Base-by-base conservation (phyloP, 176 grass and related monocot species). In the Eremochloa ophiuroides region DNA sequence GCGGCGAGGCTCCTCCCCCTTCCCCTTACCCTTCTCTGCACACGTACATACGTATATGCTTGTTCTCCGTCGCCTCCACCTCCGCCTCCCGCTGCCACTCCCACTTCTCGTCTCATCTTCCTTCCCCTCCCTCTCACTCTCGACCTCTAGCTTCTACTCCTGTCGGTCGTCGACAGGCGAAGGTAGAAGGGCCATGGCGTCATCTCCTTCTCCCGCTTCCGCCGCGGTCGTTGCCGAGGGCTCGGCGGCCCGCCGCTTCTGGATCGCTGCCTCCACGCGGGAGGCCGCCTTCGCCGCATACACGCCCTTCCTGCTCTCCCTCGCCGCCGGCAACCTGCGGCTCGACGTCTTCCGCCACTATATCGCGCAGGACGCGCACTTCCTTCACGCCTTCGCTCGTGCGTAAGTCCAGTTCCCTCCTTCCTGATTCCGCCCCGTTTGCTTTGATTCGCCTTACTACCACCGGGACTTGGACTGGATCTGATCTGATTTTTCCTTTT, bases 231-330 rank as follows among this genome's bases (percentile, higher is more conserved):
- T 81, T 43, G 82, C 91, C 38, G 93, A 95, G 75, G 93, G 90
- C 42, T 93, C 93, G 6, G 85, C 93, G 31, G 85, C 85, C 22
- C 88, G 87, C 73, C 90, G 93, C 59, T 95, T 95, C 80, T 95
- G 93, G 93, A 95, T 90, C 83, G 77, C 89, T 33, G 81, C 89
- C 18, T 89, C 79, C 66, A 76, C 73, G 62, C 82, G 86, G 75
- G 92, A 98, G 92, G 93, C 88, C 2, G 85, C 89, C 75, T 95
- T 95, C 80, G 93, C 90, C 41, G 46, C 51, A 48, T 89, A 95
- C 80, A 91, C 92, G 26, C 93, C 96, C 40, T 95, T 98, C 85
- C 22, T 98, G 60, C 74, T 98, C 78, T 88, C 89, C 78, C 87
- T 98, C 60, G 90, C 93, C 58, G 85, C 96, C 3, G 92, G 93